Evolutionary conservation across 192 early-diverging fungal genomes (phyloP).

Genomic region (Podila horticola): DNA sequence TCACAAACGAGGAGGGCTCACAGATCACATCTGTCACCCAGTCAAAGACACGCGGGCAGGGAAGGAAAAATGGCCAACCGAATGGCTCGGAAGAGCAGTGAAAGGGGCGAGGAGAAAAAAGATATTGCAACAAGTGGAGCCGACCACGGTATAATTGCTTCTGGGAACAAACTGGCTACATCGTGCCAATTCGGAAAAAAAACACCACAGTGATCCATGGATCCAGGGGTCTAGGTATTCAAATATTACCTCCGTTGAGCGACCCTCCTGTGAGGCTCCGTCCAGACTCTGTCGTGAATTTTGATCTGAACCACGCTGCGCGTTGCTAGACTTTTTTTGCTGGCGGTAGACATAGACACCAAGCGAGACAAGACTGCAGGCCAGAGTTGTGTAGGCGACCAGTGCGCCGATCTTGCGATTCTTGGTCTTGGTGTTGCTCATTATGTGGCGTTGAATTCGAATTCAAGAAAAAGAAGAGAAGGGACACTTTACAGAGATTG

Average conservation of each 20-base stretch:
- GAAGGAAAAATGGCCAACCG: background rate
- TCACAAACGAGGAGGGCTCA: background rate
- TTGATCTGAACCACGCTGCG: constrained; percentile 16
- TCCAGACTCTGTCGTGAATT: constrained; percentile 20
- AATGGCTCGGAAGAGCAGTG: background rate
- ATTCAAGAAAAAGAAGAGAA: background rate
- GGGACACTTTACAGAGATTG: background rate
- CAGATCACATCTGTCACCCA: background rate
- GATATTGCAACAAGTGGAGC: too few species aligned
- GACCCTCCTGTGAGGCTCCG: constrained; percentile 2
- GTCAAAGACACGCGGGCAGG: background rate
- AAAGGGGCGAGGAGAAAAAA: too few species aligned
- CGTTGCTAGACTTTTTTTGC: constrained; percentile 10
- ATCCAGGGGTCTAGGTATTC: too few species aligned
- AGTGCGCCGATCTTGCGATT: constrained; percentile 29
- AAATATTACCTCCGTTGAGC: constrained; percentile 33
- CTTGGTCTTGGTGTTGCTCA: constrained; percentile 39
- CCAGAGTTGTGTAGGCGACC: constrained; percentile 42
- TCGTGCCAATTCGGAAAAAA: too few species aligned
- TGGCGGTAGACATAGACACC: constrained; percentile 42
- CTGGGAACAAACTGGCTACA: too few species aligned
- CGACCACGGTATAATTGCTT: too few species aligned
- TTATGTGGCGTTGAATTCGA: background rate
- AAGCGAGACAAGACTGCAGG: constrained; percentile 27
- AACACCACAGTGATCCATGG: too few species aligned